Evolutionary conservation across 208 protist species (phyloP).

Genomic region (Leishmania turanica): DNA sequence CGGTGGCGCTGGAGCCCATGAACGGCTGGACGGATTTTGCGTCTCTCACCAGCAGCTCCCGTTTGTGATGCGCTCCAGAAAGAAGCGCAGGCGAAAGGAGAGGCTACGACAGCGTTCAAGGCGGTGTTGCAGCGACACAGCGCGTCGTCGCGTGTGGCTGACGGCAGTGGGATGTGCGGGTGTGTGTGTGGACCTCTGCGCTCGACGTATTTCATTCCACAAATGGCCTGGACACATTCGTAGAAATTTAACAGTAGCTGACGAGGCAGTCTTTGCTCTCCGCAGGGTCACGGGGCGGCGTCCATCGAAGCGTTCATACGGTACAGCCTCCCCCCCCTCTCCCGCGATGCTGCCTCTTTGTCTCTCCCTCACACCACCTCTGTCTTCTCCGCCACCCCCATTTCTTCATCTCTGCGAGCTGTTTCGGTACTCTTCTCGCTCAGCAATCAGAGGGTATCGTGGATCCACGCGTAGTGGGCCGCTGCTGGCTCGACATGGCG

Average conservation of each 20-base stretch:
- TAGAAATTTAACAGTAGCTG: not conserved
- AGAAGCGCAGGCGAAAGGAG: not conserved
- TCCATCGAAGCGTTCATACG: not conserved
- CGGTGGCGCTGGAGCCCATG: slow-evolving; percentile 29
- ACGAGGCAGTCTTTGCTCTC: not conserved
- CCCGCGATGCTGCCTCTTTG: not conserved
- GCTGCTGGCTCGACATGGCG: not conserved
- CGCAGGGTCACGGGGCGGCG: not conserved
- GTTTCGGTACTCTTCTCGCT: not conserved
- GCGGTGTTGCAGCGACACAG: not conserved
- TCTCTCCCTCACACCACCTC: not conserved
- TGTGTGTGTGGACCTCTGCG: not conserved
- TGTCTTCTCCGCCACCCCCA: not conserved
- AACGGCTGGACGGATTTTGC: slow-evolving; percentile 18
- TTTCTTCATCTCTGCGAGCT: not conserved
- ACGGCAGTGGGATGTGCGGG: not conserved
- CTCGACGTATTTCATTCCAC: not conserved
- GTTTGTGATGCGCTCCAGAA: not conserved
- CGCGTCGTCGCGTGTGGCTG: not conserved
- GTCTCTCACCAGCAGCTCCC: not conserved
- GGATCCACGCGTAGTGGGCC: not conserved
- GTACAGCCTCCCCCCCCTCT: not conserved
- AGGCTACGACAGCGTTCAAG: not conserved
- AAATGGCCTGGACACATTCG: not conserved
- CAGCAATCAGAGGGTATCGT: not conserved